Percentiles rank a stretch among this genome's conserved stretches.
These are phyloP conservation scores for Smithsoniella earleae DNA, from an alignment of 163 green algal genomes.

Conservation along the genomic window DNA sequence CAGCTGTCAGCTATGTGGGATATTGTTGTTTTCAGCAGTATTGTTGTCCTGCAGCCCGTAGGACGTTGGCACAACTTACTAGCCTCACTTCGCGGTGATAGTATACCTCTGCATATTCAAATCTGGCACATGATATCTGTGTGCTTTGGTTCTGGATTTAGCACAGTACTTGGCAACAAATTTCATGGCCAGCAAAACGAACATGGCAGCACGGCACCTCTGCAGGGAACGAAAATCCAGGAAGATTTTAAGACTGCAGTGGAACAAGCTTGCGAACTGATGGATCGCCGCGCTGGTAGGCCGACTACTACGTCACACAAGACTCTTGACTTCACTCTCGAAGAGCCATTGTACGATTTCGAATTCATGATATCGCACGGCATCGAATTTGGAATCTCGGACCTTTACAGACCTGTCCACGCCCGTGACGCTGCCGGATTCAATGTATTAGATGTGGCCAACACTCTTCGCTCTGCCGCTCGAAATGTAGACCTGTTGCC, in stretches of 20 bases:
- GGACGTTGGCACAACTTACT: too few species aligned
- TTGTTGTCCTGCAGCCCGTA: too few species aligned
- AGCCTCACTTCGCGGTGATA: too few species aligned
- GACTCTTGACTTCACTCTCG: conserved; percentile 13
- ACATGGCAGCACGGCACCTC: too few species aligned
- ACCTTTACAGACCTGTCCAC: neutral
- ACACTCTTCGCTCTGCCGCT: neutral
- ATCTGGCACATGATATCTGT: neutral
- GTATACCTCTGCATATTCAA: neutral
- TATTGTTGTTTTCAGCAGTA: too few species aligned
- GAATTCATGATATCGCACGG: neutral
- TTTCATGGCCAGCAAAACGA: too few species aligned
- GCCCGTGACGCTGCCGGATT: neutral
- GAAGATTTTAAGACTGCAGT: neutral
- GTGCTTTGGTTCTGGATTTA: too few species aligned
- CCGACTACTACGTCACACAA: neutral
- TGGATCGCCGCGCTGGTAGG: neutral
- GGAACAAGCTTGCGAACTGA: conserved; percentile 15
- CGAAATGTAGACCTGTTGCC: neutral
- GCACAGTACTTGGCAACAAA: neutral
- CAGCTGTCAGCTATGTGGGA: too few species aligned
- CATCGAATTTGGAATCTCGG: neutral
- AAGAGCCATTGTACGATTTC: neutral
- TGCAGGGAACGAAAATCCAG: neutral
- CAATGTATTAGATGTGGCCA: neutral